These are phyloP conservation scores for Cyclotella atomus DNA, from an alignment of 108 stramenopile genomes.

Conservation along the genomic window DNA sequence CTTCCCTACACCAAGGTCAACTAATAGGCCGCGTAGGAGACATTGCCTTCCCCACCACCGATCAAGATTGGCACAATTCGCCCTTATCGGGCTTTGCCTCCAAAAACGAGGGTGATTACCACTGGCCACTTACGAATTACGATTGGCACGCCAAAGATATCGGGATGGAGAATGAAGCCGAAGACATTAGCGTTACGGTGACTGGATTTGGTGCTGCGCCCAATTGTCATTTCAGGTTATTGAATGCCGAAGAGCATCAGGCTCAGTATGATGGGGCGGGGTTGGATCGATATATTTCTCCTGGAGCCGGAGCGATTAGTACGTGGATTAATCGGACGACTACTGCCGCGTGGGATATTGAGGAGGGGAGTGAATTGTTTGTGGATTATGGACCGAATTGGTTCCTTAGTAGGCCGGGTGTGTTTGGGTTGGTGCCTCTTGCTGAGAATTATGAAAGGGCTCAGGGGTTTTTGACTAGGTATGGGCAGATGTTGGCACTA, in stretches of 20 bases:
- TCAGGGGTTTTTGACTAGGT: conserved; percentile 32
- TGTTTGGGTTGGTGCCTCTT: conserved; percentile 42
- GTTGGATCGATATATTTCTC: conserved; percentile 44
- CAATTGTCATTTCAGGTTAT: conserved; percentile 53
- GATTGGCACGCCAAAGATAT: conserved; percentile 53
- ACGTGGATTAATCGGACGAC: conserved; percentile 50
- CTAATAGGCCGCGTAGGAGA: conserved; percentile 49
- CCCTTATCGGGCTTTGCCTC: neutral
- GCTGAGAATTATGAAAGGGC: conserved; percentile 34
- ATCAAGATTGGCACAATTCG: conserved; percentile 54
- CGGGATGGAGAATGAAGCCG: conserved; percentile 38
- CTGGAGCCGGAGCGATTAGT: conserved; percentile 49
- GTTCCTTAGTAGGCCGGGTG: conserved; percentile 40
- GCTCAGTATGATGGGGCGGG: conserved; percentile 36
- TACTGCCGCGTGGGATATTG: conserved; percentile 58
- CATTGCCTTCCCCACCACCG: conserved; percentile 46
- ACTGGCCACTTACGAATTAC: conserved; percentile 55
- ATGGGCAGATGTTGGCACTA: conserved; percentile 44
- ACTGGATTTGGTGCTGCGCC: conserved; percentile 54
- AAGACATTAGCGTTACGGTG: conserved; percentile 47
- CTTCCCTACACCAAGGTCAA: conserved; percentile 17
- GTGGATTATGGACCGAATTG: conserved; percentile 73
- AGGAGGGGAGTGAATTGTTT: conserved; percentile 76
- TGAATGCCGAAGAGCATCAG: conserved; percentile 45
- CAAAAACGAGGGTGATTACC: conserved; percentile 46